Base-by-base conservation (phyloP, 1,139 yeast genomes). In the Geotrichum carabidarum region DNA sequence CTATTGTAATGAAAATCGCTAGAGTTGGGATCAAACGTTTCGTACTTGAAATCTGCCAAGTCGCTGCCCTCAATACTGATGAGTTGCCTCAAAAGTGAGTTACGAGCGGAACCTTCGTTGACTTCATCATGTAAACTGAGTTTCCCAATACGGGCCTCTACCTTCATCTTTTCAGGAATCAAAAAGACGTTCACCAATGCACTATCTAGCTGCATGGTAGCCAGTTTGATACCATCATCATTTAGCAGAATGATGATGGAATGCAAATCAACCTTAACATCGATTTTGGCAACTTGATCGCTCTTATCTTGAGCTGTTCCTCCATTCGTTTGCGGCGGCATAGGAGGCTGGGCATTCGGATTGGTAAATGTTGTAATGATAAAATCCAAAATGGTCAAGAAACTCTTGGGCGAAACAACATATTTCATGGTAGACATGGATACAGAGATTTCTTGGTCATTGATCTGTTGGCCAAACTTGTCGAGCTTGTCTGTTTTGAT, bases 331-430 rank as follows among this genome's bases (percentile, higher is more conserved):
- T 44, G 22, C 4, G 38, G 40, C 3, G 54, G 46, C 15, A 46
- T 35, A 6, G 51, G 41, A 15, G 48, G 55, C 9, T 88, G 85
- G 0, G 81, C 72, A 32, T 80, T 83, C 0, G 91, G 88, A 59
- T 81, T 76, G 1, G 96, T 86, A 66, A 93, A 93, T 0, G 98
- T 93, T 48, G 91, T 87, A 65, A 91, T 75, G 2, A 86, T 75
- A 67, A 85, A 94, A 68, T 90, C 94, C 60, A 93, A 72, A 14
- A 93, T 72, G 2, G 95, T 85, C 60, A 93, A 75, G 30, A 87
- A 72, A 1, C 96, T 86, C 63, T 82, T 85, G 51, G 97, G 82
- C 0, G 95, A 82, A 9, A 91, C 72, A 1, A 87, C 85, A 51
- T 88, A 78, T 60, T 83, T 83, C 56, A 94, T 79, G 8, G 95